Percentiles rank a stretch among this genome's conserved stretches.
Conservation (phyloP, 225 moss, liverwort and hornwort species). For the Ulota crispa region DNA sequence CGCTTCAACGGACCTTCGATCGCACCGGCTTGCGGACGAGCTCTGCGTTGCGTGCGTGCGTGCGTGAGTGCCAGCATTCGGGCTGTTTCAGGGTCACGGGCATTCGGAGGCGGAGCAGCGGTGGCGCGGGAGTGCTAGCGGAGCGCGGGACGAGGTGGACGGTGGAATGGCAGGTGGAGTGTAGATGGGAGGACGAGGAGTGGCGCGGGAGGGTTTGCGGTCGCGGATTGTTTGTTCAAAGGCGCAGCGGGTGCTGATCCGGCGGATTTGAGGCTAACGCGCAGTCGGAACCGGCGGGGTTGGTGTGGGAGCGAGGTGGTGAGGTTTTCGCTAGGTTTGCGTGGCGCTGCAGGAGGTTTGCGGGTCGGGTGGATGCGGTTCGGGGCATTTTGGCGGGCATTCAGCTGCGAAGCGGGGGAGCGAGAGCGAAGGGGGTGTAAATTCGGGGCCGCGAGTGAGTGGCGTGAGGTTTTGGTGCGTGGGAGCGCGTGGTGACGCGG, state of each 20-base stretch:
- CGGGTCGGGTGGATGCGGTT: background rate
- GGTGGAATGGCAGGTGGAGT: slow-evolving; percentile 37
- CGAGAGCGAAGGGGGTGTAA: slow-evolving; percentile 13
- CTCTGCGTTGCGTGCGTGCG: slow-evolving; percentile 10
- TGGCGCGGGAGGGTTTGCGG: slow-evolving; percentile 37
- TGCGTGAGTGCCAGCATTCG: slow-evolving; percentile 38
- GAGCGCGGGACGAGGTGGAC: background rate
- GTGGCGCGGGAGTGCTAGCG: background rate
- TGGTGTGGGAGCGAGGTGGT: background rate
- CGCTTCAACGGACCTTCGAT: slow-evolving; percentile 45
- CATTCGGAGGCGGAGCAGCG: background rate
- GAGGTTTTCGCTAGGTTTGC: slow-evolving; percentile 20
- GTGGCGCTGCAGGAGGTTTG: background rate
- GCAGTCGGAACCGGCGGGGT: background rate
- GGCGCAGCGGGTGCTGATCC: slow-evolving; percentile 18
- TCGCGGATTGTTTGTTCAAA: slow-evolving; percentile 3
- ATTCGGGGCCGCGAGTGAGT: slow-evolving; percentile 31
- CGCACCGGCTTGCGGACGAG: slow-evolving; percentile 11
- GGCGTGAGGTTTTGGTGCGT: slow-evolving; percentile 20
- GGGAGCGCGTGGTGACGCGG: slow-evolving; percentile 17
- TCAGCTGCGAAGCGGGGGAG: slow-evolving; percentile 25
- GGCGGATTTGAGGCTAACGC: slow-evolving; percentile 15
- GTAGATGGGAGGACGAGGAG: slow-evolving; percentile 27
- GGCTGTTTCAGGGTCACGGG: slow-evolving; percentile 3
- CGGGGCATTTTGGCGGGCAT: slow-evolving; percentile 24